phyloP scores from a whole-genome alignment of 768 basidiomycete species.

The Tylopilus subfusipes region DNA sequence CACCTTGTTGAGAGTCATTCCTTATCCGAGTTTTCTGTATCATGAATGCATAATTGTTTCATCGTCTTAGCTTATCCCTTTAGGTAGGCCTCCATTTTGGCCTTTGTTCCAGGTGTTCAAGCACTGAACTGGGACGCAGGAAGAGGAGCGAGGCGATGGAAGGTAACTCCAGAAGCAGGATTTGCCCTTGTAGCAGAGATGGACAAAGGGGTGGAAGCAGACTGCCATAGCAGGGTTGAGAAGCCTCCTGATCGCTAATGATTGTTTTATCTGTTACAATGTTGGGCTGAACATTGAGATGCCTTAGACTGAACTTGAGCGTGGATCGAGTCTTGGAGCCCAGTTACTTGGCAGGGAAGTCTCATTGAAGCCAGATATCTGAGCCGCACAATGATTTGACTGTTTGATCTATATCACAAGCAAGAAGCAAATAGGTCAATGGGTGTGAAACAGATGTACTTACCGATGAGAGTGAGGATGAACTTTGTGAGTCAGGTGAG shows the following conservation, averaged over 20 bases:
- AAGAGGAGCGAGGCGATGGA: constrained; percentile 35
- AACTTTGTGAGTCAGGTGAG: too few relatives aligned
- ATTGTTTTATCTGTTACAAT: constrained; percentile 29
- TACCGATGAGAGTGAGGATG: too few relatives aligned
- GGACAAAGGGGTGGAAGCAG: constrained; percentile 38
- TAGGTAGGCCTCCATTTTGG: constrained; percentile 36
- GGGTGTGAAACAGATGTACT: too few relatives aligned
- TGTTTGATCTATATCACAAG: too few relatives aligned
- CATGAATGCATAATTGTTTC: constrained; percentile 57
- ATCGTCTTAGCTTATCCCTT: constrained; percentile 60
- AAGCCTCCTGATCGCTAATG: constrained; percentile 41
- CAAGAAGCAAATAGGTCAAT: too few relatives aligned
- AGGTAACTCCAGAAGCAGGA: constrained; percentile 34
- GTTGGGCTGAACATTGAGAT: too few relatives aligned
- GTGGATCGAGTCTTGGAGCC: too few relatives aligned
- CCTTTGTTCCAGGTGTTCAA: constrained; percentile 32
- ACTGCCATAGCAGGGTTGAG: constrained; percentile 55
- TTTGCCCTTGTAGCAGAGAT: constrained; percentile 34
- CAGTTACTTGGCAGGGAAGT: too few relatives aligned
- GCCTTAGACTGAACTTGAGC: too few relatives aligned
- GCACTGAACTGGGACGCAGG: constrained; percentile 27
- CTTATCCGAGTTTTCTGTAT: constrained; percentile 46
- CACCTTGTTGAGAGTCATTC: constrained; percentile 54
- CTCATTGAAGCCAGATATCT: too few relatives aligned
- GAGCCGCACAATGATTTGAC: too few relatives aligned